phyloP scores from a whole-genome alignment of 495 filamentous ascomycete genomes.

The Corynascus novoguineensis region DNA sequence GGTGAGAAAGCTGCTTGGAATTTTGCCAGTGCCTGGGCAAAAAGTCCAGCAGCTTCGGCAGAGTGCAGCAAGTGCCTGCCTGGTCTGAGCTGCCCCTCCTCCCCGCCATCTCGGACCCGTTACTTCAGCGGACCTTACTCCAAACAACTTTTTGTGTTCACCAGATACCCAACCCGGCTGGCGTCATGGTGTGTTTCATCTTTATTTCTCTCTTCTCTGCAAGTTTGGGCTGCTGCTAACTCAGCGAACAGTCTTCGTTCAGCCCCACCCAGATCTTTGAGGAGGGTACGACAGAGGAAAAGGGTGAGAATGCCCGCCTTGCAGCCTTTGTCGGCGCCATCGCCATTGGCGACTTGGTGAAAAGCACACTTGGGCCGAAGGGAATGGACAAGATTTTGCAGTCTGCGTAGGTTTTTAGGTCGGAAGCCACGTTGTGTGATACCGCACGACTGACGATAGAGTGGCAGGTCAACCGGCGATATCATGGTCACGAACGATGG shows the following conservation, averaged over 20 bases:
- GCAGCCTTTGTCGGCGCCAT: conserved; percentile 96
- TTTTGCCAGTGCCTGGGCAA: conserved; percentile 30
- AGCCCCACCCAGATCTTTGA: conserved; percentile 98
- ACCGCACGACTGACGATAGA: conserved; percentile 17
- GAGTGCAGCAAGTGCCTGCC: conserved; percentile 17
- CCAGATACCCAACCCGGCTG: conserved; percentile 8
- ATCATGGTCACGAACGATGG: conserved; percentile 99
- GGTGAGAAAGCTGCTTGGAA: conserved; percentile 23
- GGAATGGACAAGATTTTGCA: conserved; percentile 99
- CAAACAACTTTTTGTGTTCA: not conserved
- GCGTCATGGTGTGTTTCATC: conserved; percentile 12
- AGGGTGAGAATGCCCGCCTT: conserved; percentile 97
- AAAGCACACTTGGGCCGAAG: conserved; percentile 94
- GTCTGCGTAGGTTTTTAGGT: conserved; percentile 64
- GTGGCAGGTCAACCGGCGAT: conserved; percentile 77
- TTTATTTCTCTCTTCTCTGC: not conserved
- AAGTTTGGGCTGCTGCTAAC: conserved; percentile 13
- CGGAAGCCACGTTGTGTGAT: not conserved
- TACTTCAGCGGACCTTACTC: conserved; percentile 3
- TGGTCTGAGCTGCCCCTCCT: conserved; percentile 26
- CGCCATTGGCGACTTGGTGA: conserved; percentile 92
- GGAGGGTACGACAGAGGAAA: conserved; percentile 95
- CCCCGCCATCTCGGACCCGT: conserved; percentile 14
- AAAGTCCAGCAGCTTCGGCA: conserved; percentile 26
- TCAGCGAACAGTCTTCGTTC: conserved; percentile 43